These are phyloP conservation scores for Rhodotorula diobovata DNA, from an alignment of 768 basidiomycete species.

Conservation along the genomic window DNA sequence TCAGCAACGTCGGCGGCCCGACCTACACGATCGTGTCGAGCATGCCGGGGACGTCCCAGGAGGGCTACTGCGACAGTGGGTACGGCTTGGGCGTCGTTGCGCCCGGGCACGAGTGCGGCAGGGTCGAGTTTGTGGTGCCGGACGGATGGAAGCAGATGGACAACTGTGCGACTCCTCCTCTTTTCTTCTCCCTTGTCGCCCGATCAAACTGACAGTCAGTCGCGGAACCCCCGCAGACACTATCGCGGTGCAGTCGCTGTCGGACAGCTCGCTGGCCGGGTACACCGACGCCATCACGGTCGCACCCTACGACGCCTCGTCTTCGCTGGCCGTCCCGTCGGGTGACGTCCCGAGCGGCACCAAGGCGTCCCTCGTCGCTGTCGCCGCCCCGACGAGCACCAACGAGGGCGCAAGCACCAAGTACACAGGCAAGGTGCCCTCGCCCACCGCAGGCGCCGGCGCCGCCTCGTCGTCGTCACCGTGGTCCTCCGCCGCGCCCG, in stretches of 20 bases:
- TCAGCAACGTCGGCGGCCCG: constrained; percentile 30
- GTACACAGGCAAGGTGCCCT: constrained; percentile 1
- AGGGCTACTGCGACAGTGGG: constrained; percentile 35
- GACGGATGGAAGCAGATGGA: constrained; percentile 19
- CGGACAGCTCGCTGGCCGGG: constrained; percentile 16
- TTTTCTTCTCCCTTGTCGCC: background rate
- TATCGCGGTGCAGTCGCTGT: constrained; percentile 32
- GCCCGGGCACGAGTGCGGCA: constrained; percentile 27
- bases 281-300: constrained; percentile 40
- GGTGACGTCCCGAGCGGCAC: constrained; percentile 12
- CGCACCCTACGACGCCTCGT: background rate
- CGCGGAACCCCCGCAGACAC: constrained; percentile 23
- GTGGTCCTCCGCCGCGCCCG: background rate
- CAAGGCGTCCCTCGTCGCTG: constrained; percentile 8
- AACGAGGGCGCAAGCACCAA: constrained; percentile 9
- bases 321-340: background rate
- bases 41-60: constrained; percentile 15
- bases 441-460: constrained; percentile 11
- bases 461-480: background rate
- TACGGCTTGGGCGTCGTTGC: constrained; percentile 22
- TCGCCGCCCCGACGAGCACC: constrained; percentile 17
- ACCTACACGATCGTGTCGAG: constrained; percentile 18
- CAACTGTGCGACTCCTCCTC: constrained; percentile 23
- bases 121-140: constrained; percentile 34
- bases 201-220: background rate